Percentiles rank a stretch among this genome's conserved stretches.
Conservation (phyloP, 1,139 yeast genomes). For the Candida buenavistaensis region DNA sequence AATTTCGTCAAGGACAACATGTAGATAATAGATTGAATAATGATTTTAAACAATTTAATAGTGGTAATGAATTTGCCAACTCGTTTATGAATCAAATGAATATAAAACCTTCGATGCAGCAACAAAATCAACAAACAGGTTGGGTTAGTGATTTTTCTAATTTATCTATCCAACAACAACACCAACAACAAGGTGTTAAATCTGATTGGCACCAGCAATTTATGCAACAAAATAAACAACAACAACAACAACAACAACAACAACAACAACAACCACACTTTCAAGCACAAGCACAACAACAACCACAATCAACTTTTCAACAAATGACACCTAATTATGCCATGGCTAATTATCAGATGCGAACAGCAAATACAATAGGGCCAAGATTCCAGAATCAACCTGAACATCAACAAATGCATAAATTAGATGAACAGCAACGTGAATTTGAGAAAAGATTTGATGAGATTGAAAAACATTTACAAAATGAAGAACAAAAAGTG, state of each 20-base stretch:
- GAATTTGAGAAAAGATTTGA: slow-evolving; percentile 39
- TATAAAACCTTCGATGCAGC: slow-evolving; percentile 5
- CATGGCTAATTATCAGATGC: slow-evolving; percentile 8
- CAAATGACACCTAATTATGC: slow-evolving; percentile 13
- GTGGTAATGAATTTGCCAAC: slow-evolving; percentile 20
- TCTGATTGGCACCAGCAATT: slow-evolving; percentile 9
- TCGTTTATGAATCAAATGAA: slow-evolving; percentile 21
- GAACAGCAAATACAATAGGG: slow-evolving; percentile 10
- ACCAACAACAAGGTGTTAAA: slow-evolving; percentile 11
- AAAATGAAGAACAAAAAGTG: too few species aligned
- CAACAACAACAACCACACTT: slow-evolving; percentile 4
- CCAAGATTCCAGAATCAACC: slow-evolving; percentile 16
- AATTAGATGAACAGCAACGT: slow-evolving; percentile 26
- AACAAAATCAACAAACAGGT: neutral
- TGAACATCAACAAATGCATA: slow-evolving; percentile 35
- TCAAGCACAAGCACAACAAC: too few species aligned
- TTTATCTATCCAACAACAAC: slow-evolving; percentile 11
- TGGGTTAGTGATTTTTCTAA: too few species aligned
- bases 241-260: too few species aligned
- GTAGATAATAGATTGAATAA: slow-evolving; percentile 33
- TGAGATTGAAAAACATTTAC: slow-evolving; percentile 35
- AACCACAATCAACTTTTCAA: slow-evolving; percentile 8
- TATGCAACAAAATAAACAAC: too few species aligned
- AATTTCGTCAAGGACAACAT: slow-evolving; percentile 14
- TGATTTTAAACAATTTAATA: slow-evolving; percentile 36